Evolutionary conservation across 257 asterid species (phyloP).

Genomic region (Lantana camara): DNA sequence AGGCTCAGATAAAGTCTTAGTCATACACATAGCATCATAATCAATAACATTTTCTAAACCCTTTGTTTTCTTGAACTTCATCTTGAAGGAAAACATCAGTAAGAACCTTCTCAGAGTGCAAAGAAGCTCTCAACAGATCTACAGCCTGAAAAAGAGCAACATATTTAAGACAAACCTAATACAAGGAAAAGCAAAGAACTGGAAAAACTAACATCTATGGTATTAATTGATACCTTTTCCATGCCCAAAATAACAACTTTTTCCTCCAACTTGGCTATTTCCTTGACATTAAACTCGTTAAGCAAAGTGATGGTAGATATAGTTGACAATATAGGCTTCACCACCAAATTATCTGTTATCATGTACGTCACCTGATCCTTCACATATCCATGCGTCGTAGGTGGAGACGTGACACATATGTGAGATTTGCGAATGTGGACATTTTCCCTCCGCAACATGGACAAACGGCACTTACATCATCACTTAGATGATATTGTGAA

Average conservation of each 20-base stretch:
- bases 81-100: slow-evolving; percentile 14
- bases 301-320: slow-evolving; percentile 30
- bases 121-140: slow-evolving; percentile 22
- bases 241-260: slow-evolving; percentile 20
- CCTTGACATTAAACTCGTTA: slow-evolving; percentile 29
- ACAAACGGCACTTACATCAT: background rate
- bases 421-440: background rate
- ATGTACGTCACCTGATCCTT: slow-evolving; percentile 22
- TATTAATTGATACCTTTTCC: slow-evolving; percentile 21
- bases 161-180: too few relatives aligned
- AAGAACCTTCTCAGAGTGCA: slow-evolving; percentile 24
- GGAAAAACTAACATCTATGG: background rate
- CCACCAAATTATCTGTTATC: slow-evolving; percentile 41
- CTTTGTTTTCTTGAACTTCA: too few relatives aligned
- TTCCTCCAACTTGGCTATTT: slow-evolving; percentile 23
- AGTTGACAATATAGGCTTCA: slow-evolving; percentile 35
- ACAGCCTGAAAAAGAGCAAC: background rate
- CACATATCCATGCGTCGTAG: background rate
- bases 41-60: too few relatives aligned
- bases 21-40: too few relatives aligned
- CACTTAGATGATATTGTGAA: too few relatives aligned
- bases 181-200: too few relatives aligned
- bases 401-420: background rate
- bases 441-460: background rate
- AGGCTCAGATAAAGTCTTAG: too few relatives aligned